Evolutionary conservation across 2,329 filamentous ascomycete species (phyloP), one percentile per base, ranked within the genome.

Genomic region (Penicillium corylophilum): DNA sequence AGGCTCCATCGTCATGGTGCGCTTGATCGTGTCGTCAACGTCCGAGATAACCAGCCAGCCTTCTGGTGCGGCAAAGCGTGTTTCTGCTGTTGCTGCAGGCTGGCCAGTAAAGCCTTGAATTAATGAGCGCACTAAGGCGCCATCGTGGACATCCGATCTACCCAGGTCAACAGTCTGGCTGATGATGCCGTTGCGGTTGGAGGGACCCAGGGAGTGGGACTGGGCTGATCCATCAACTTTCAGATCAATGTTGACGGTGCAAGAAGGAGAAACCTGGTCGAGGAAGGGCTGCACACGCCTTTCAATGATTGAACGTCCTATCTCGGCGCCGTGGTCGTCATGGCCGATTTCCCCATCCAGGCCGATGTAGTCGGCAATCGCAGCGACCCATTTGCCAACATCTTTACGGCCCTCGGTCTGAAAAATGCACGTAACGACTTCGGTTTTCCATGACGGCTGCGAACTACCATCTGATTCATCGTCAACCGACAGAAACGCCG

Each of bases 1-100:
- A 0, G 90, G 86, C 44, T 89, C 87, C 39, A 86, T 83, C 0
- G 93, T 96, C 69, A 88, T 79, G 0, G 93, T 96, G 60, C 92
- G 77, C 73, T 97, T 96, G 77, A 97, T 95, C 0, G 92, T 96
- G 72, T 97, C 93, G 67, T 97, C 94, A 60, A 97, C 83, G 64
- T 97, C 93, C 35, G 88, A 93, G 57, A 96, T 85, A 12, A 97
- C 75, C 12, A 83, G 84, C 91, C 91, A 96, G 7, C 93, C 92
- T 43, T 88, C 83, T 0, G 87, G 82, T 16, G 83, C 85, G 0
- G 89, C 88, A 64, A 88, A 91, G 16, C 85, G 81, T 0, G 90
- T 95, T 54, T 82, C 81, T 79, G 88, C 85, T 36, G 83, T 64
- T 1, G 86, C 84, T 1, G 48, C 51, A n/a, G 56, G 48, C 22